Evolutionary conservation across 192 early-diverging fungal species (phyloP).

Genomic region (Gigaspora rosea): DNA sequence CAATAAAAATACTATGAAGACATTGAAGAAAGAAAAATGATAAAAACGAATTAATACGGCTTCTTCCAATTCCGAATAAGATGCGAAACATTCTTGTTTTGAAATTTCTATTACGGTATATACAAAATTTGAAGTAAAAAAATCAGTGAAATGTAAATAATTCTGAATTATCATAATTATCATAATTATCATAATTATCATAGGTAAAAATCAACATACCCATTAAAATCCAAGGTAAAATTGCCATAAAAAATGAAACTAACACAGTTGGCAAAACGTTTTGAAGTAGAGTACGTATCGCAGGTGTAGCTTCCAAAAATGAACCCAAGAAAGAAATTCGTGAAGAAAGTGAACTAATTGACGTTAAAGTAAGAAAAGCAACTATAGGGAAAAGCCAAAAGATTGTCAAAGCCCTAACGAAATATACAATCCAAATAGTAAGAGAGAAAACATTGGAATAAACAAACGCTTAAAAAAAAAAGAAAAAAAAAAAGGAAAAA

Average conservation of each 20-base stretch:
- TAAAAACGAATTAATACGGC: constrained; percentile 57
- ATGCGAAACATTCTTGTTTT: constrained; percentile 56
- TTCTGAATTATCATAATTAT: too few species aligned
- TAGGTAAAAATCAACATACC: constrained; percentile 33
- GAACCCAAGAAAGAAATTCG: constrained; percentile 49
- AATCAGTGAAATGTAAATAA: background rate
- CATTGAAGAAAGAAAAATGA: constrained; percentile 65
- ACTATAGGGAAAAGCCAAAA: constrained; percentile 68
- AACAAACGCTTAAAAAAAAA: background rate
- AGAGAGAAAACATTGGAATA: background rate
- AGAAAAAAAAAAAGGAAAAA: background rate
- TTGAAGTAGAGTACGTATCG: constrained; percentile 50
- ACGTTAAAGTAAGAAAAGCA: constrained; percentile 57
- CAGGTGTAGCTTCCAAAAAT: constrained; percentile 45
- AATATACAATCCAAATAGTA: background rate
- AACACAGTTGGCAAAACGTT: constrained; percentile 63
- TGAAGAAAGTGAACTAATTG: constrained; percentile 49
- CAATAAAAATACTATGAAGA: constrained; percentile 61
- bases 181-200: too few species aligned
- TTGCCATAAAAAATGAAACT: constrained; percentile 52
- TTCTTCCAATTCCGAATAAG: constrained; percentile 59
- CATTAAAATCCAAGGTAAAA: constrained; percentile 58
- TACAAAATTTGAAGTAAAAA: background rate
- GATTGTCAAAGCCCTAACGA: constrained; percentile 55
- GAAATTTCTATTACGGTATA: constrained; percentile 55